Base-by-base conservation (phyloP, 805 yeast genomes). In the Metschnikowia borealis region DNA sequence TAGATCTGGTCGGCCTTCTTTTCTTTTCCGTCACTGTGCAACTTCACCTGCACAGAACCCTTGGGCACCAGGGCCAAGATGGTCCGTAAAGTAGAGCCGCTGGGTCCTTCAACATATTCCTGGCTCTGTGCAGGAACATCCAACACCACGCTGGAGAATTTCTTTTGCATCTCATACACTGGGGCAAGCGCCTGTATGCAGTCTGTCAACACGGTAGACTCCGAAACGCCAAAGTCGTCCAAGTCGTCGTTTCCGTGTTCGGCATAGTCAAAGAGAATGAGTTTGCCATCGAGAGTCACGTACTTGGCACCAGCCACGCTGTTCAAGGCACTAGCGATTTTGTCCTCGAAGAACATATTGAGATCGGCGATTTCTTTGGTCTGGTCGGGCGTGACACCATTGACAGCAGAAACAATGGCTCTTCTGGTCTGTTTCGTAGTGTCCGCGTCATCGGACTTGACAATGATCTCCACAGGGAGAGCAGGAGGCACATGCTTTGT, bases 381-480 rank as follows among this genome's bases (percentile, higher is more conserved):
- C 51, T 81, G 80, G 39, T 78, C 73, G 34, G 97, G 96, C 7
- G 89, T 73, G 49, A 85, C 76, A 47, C 75, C 71, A 68, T 89
- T 90, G 49, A 94, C 96, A 18, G 77, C 68, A 34, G 81, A 75
- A 51, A 94, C 89, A 51, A 94, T 74, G 17, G 81, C 81, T 56
- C 82, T 83, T 68, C 91, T 87, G 35, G 89, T 87, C 13, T 65
- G 60, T 63, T 84, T 83, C 54, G 81, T 63, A 46, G 70, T 76
- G 3, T 80, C 80, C 31, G 69, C 76, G 47, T 75, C 79, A 40
- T 70, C 63, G 31, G 58, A 49, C 48, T 67, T 67, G 39, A 86
- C 84, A 33, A 80, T 75, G 53, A 92, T 80, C 56, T 83, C 86
- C 55, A 88, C 75, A 8, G 76, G 70, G 38, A 87, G 87, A 2